Percentiles rank a stretch among this genome's conserved stretches.
phyloP scores from a whole-genome alignment of 164 flowering plant genomes.

The Santalum album region DNA sequence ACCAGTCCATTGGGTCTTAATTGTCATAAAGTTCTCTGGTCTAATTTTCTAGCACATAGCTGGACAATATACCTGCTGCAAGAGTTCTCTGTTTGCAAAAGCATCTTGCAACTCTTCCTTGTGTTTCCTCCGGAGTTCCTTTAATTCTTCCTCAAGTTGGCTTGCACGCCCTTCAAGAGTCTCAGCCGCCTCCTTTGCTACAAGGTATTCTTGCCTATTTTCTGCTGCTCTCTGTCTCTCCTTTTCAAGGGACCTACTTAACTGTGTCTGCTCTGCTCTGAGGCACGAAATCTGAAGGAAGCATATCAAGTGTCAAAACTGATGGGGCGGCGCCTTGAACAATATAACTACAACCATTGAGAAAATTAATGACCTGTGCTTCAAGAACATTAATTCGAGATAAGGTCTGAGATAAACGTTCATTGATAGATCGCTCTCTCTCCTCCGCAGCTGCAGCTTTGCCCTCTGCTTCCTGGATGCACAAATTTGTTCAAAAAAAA shows the following conservation, averaged over 20 bases:
- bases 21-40: too few relatives aligned
- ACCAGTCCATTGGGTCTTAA: too few relatives aligned
- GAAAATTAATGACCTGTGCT: constrained; percentile 62
- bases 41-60: background rate
- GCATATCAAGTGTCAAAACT: constrained; percentile 18
- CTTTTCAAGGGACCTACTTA: constrained; percentile 83
- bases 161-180: constrained; percentile 79
- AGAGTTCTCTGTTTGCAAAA: constrained; percentile 50
- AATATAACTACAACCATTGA: background rate
- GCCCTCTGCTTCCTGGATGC: constrained; percentile 86
- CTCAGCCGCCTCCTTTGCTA: constrained; percentile 89
- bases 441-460: constrained; percentile 94
- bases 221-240: constrained; percentile 98
- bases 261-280: constrained; percentile 89
- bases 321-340: background rate
- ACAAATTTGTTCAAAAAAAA: constrained; percentile 3
- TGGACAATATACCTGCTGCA: constrained; percentile 57
- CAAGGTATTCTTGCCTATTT: constrained; percentile 90
- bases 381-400: constrained; percentile 97
- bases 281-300: constrained; percentile 81
- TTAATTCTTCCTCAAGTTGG: constrained; percentile 82
- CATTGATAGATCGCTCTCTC: constrained; percentile 83
- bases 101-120: constrained; percentile 77
- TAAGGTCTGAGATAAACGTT: constrained; percentile 88
- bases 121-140: constrained; percentile 68